Evolutionary conservation across 2,329 filamentous ascomycete genomes (phyloP).

Genomic region (Fusarium miscanthi): DNA sequence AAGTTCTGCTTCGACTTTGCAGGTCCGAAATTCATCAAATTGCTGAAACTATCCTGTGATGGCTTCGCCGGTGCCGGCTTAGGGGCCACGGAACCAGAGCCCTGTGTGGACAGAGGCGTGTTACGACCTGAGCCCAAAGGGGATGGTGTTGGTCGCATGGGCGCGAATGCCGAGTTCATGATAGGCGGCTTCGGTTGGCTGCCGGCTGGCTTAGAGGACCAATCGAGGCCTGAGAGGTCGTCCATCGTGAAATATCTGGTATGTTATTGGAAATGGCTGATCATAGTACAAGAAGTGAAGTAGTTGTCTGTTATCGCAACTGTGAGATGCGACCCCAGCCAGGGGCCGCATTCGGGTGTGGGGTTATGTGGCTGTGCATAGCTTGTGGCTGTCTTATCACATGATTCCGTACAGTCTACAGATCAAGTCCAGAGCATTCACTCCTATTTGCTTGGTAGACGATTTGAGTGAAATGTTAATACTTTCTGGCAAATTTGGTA

Average conservation of each 20-base stretch:
- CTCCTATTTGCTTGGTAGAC: not conserved
- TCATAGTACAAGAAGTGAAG: constrained; percentile 40
- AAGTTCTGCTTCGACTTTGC: constrained; percentile 75
- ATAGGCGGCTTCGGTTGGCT: constrained; percentile 53
- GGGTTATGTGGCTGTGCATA: constrained; percentile 40
- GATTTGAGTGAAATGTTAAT: not conserved
- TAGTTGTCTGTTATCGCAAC: constrained; percentile 38
- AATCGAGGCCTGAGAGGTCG: constrained; percentile 70
- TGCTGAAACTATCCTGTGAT: constrained; percentile 80
- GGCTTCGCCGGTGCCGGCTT: constrained; percentile 62
- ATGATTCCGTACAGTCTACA: constrained; percentile 13
- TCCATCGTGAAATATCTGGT: constrained; percentile 61
- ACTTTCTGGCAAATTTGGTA: not conserved
- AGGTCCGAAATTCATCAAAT: constrained; percentile 70
- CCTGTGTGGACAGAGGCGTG: constrained; percentile 66
- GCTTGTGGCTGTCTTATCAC: constrained; percentile 29
- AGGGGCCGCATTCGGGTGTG: constrained; percentile 43
- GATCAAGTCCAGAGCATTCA: not conserved
- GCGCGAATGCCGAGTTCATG: constrained; percentile 59
- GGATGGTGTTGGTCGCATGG: constrained; percentile 67
- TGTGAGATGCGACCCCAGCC: constrained; percentile 30
- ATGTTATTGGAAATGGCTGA: constrained; percentile 39
- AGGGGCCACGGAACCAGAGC: constrained; percentile 55
- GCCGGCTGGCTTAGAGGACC: constrained; percentile 59
- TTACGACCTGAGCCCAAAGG: constrained; percentile 66